Conservation (phyloP, 192 early-diverging fungal species). For the Podila epicladia region DNA sequence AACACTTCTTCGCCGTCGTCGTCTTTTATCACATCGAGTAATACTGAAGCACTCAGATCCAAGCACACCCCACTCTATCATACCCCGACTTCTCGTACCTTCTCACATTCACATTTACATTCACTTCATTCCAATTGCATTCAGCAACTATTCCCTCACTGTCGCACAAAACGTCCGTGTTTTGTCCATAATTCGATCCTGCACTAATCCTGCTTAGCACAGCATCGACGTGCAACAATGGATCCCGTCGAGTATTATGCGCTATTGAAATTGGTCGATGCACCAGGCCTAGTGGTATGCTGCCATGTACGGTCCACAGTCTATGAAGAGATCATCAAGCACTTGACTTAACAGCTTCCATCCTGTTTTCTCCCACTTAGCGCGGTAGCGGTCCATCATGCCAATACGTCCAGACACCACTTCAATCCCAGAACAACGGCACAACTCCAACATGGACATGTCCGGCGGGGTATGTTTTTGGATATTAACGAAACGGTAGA, state of each 20-base stretch:
- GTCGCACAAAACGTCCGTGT: not conserved
- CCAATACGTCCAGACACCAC: conserved; percentile 44
- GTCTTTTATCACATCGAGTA: too few relatives aligned
- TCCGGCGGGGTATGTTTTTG: conserved; percentile 33
- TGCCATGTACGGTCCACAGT: not conserved
- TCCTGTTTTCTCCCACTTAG: conserved; percentile 4
- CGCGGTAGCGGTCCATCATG: conserved; percentile 22
- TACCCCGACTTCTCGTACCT: too few relatives aligned
- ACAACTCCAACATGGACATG: conserved; percentile 36
- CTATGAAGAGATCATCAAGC: too few relatives aligned
- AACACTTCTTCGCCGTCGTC: too few relatives aligned
- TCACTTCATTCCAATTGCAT: not conserved
- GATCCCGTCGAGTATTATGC: conserved; percentile 48
- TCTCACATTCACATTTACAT: too few relatives aligned
- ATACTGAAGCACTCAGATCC: too few relatives aligned
- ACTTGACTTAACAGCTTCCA: not conserved
- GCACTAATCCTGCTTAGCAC: not conserved
- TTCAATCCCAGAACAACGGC: not conserved
- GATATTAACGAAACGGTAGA: not conserved
- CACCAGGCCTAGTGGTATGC: conserved; percentile 36
- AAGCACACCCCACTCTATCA: too few relatives aligned
- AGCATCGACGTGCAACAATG: not conserved
- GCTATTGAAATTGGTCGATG: conserved; percentile 37
- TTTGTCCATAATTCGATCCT: not conserved
- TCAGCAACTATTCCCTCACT: not conserved